Evolutionary conservation across 345 rosid genomes (phyloP), one percentile per base, ranked within the genome.

Genomic region (Murraya paniculata): DNA sequence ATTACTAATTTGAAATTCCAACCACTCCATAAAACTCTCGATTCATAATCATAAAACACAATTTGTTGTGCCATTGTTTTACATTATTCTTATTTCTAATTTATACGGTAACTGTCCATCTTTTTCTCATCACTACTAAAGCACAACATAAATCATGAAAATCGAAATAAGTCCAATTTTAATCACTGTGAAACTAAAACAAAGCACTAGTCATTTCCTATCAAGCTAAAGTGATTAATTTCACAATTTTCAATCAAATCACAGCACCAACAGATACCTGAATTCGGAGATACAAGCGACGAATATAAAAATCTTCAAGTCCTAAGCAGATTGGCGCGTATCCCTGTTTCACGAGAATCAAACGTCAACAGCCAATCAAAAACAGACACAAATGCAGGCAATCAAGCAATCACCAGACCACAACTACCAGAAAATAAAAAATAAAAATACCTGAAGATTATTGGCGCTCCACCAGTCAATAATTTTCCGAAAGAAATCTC

Each of bases 281-380:
- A 84, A 96, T 96, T 38, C 97, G 94, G 73, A 82, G 93, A 84
- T 89, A 96, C 65, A 92, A 84, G 38, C 99, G 92, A 2, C 99
- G 89, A 75, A 82, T 86, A 82, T 96, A 92, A 89, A 96, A 96
- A 85, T 94, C 98, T 81, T 96, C 99, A 4, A 83, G 93, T 6
- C 97, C 97, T 73, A 92, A 78, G 73, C 97, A 94, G 89, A 96
- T 96, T 71, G 98, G 97, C 4, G 98, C 95, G 68, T 96, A 94
- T 16, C 98, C 99, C 92, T 95, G 69, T 24, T 18, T 55, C 61
- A 55, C 8, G 28, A 62, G 10, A 80, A 33, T 35, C 59, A 57
- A 70, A 36, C 8, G 64, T 67, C 75, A 75, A 0, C 11, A 45
- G 24, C 28, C 31, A 39, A 39, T 0, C 19, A 55, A n/a, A 13